phyloP scores from a whole-genome alignment of 345 rosid species.

The Punica granatum region DNA sequence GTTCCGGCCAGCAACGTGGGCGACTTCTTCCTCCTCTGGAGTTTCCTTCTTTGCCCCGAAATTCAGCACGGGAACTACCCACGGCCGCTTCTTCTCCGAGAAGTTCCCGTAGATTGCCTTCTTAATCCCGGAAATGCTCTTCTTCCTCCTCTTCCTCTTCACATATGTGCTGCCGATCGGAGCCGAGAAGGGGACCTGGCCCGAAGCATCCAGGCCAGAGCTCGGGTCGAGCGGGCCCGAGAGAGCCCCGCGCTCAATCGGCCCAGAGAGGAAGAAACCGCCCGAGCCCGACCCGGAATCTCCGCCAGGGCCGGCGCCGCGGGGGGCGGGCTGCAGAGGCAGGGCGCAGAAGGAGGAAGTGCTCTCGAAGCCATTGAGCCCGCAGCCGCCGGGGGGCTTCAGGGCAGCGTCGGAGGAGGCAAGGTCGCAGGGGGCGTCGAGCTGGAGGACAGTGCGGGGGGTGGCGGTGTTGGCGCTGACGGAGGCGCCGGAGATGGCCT shows the following conservation, averaged over 20 bases:
- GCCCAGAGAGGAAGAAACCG: constrained; percentile 86
- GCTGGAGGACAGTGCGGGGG: constrained; percentile 77
- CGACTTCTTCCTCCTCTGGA: constrained; percentile 19
- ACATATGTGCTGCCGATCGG: constrained; percentile 66
- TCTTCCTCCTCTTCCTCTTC: constrained; percentile 54
- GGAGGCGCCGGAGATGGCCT: constrained; percentile 87
- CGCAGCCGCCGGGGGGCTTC: constrained; percentile 31
- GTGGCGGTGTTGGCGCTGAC: constrained; percentile 78
- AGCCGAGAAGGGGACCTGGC: constrained; percentile 71
- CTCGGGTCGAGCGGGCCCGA: constrained; percentile 78
- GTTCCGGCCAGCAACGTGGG: constrained; percentile 9
- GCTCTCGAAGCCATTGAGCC: constrained; percentile 75
- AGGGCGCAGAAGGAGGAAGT: constrained; percentile 78
- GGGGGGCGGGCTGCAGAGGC: constrained; percentile 79
- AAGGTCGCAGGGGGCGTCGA: constrained; percentile 67
- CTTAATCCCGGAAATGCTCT: constrained; percentile 46
- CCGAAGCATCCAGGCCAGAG: constrained; percentile 34
- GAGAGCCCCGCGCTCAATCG: constrained; percentile 70
- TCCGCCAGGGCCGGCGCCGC: constrained; percentile 43
- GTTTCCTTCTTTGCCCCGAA: constrained; percentile 55
- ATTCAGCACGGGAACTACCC: constrained; percentile 95
- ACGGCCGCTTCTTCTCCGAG: constrained; percentile 77
- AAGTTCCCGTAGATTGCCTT: constrained; percentile 50
- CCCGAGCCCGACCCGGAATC: constrained; percentile 35
- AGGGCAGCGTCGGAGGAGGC: constrained; percentile 51